Base-by-base conservation (phyloP, 179 eudicot genomes). In the Actinidia chinensis region DNA sequence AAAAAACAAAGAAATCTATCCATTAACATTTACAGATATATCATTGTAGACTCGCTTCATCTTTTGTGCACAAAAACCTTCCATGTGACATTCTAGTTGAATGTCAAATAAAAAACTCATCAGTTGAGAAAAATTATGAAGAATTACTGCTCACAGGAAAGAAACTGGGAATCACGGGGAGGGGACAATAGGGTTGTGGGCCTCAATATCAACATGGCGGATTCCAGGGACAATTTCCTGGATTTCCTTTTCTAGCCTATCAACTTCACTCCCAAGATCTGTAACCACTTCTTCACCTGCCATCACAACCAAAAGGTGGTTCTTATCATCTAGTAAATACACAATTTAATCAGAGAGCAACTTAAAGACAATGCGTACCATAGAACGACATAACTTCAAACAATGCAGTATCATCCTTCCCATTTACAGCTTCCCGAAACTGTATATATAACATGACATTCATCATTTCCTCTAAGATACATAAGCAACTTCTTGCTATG, bases 201-300 rank as follows among this genome's bases (percentile, higher is more conserved):
- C 98, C 79, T 96, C 99, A 63, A 96, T 96, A 82, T 94, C 99
- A 13, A 96, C 98, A 80, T 96, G 99, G 71, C 87, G 91, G 73
- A 96, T 92, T 12, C 99, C 98, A 9, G 99, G 99, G 74, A 96
- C 98, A 67, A 96, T 90, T 52, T 85, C 93, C 84, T 92, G 96
- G 63, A 96, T 96, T 87, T 96, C 97, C 59, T 80, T 81, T 67
- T 96, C 98, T 43, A 96, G 89, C 80, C 99, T 84, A 79, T 96
- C 98, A 59, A 96, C 99, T 88, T 96, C 99, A 79, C 96, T 90
- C 80, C 98, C 99, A 0, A 96, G 83, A 74, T 98, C 98, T 12
- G 94, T 92, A 61, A 94, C 99, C 14, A 94, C 91, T 82, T 96
- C 97, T 81, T 96, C 98, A 83, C 98, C 99, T 93, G 86, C 69